phyloP scores from a whole-genome alignment of 2,329 filamentous ascomycete species.

The Trichoderma citrinoviride region DNA sequence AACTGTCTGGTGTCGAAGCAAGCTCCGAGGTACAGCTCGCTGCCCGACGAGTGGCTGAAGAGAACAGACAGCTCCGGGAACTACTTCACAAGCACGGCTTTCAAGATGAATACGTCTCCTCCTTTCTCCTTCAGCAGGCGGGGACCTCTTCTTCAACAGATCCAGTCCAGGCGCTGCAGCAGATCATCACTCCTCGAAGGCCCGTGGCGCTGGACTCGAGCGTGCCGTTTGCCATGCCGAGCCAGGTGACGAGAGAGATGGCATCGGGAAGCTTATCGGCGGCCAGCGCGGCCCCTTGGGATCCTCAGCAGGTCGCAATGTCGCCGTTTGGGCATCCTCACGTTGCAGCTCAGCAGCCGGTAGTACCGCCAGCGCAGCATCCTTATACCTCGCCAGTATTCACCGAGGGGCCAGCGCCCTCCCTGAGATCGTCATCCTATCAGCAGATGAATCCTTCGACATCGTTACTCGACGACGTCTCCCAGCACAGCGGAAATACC shows the following conservation, averaged over 20 bases:
- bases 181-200: constrained; percentile 38
- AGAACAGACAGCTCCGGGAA: constrained; percentile 63
- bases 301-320: constrained; percentile 30
- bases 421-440: background rate
- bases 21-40: constrained; percentile 70
- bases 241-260: constrained; percentile 35
- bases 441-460: constrained; percentile 8
- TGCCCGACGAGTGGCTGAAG: constrained; percentile 64
- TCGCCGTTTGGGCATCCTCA: constrained; percentile 31
- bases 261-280: constrained; percentile 37
- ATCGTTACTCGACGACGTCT: constrained; percentile 14
- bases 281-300: constrained; percentile 36
- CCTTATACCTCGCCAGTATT: constrained; percentile 16
- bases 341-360: background rate
- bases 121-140: constrained; percentile 34
- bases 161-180: constrained; percentile 38
- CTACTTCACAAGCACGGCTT: constrained; percentile 60
- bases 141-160: constrained; percentile 19
- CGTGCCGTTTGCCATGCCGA: constrained; percentile 31
- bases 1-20: constrained; percentile 64
- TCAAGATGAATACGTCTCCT: constrained; percentile 52
- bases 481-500: constrained; percentile 11
- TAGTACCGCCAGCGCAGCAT: constrained; percentile 5
- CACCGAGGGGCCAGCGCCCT: constrained; percentile 9
- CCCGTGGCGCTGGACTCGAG: constrained; percentile 32